Evolutionary conservation across 2,329 filamentous ascomycete genomes (phyloP), one percentile per base, ranked within the genome.

Genomic region (Alternaria sp.): DNA sequence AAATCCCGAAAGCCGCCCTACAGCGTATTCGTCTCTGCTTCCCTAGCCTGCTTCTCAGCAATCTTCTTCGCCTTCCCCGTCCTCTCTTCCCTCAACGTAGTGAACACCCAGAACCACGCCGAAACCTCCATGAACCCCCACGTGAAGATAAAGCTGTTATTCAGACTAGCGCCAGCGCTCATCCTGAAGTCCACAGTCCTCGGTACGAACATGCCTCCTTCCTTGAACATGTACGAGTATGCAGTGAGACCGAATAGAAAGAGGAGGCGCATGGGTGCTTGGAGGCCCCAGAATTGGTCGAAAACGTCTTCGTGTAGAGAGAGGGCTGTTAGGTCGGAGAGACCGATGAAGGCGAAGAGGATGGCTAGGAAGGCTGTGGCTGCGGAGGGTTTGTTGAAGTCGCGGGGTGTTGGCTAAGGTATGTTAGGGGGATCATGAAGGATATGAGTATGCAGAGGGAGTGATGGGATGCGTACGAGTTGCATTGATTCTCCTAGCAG

Each of bases 101-200:
- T 55, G 53, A 73, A 79, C 6, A 78, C 87, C 93, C 93, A 97
- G 77, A 96, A 93, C 92, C 93, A 97, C 61, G 85, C 85, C 66
- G 92, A 82, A 75, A 92, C 86, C 81, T 97, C 93, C 72, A 96
- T 73, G 70, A 97, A 95, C 8, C 87, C 88, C 78, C 92, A 95
- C 0, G 90, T 88, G 74, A 97, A 96, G 39, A 96, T 86, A 39
- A 96, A 81, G 50, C 92, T 86, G 74, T 96, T 96, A 80, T 93
- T 92, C 69, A 97, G 78, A 24, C 86, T 85, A 62, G 93, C 89
- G 49, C 74, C 83, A 71, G 62, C 69, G 52, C 60, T 73, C 52
- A 46, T 62, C 60, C 61, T 73, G 51, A 70, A 74, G 8, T 66
- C 61, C 4, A 54, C 45, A 3, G 70, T 65, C 37, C 61, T 69